These are phyloP conservation scores for Cutaneotrichosporon mucoides DNA, from an alignment of 1,284 basidiomycete species.

Conservation along the genomic window DNA sequence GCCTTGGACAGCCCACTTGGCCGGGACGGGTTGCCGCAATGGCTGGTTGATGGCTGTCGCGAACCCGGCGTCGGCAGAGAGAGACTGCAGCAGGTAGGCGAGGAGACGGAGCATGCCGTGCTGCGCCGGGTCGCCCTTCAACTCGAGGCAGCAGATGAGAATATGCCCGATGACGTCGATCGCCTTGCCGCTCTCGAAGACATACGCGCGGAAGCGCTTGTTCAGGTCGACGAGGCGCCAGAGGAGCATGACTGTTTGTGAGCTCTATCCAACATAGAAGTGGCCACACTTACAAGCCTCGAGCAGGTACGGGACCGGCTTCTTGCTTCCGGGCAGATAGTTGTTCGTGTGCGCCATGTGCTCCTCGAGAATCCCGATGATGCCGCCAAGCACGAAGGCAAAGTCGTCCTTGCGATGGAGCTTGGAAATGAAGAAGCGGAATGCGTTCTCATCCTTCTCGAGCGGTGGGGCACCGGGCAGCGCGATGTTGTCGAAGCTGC, in stretches of 20 bases:
- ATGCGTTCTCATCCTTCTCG: slow-evolving; percentile 68
- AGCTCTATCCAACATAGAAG: not conserved
- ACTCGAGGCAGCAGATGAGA: slow-evolving; percentile 71
- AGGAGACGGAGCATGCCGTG: slow-evolving; percentile 84
- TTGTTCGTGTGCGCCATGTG: slow-evolving; percentile 69
- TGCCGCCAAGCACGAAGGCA: slow-evolving; percentile 70
- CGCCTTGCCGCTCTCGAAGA: slow-evolving; percentile 72
- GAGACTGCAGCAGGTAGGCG: slow-evolving; percentile 85
- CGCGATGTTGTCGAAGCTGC: slow-evolving; percentile 51
- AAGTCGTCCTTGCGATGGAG: slow-evolving; percentile 88
- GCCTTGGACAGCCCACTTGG: slow-evolving; percentile 70
- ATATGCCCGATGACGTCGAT: slow-evolving; percentile 72
- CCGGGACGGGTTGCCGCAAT: slow-evolving; percentile 59
- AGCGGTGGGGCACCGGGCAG: slow-evolving; percentile 11
- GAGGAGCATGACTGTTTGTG: slow-evolving; percentile 65
- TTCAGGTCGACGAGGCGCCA: slow-evolving; percentile 90
- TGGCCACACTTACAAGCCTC: slow-evolving; percentile 64
- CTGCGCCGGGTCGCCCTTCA: slow-evolving; percentile 90
- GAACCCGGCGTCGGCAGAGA: slow-evolving; percentile 78
- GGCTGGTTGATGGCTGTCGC: slow-evolving; percentile 60
- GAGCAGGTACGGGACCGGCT: slow-evolving; percentile 70
- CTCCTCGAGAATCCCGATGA: slow-evolving; percentile 66
- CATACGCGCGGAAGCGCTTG: slow-evolving; percentile 82
- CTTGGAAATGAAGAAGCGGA: slow-evolving; percentile 83
- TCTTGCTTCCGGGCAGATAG: slow-evolving; percentile 73